These are phyloP conservation scores for Nakaseomyces glabratus DNA, from an alignment of 1,139 yeast species.

Conservation along the genomic window DNA sequence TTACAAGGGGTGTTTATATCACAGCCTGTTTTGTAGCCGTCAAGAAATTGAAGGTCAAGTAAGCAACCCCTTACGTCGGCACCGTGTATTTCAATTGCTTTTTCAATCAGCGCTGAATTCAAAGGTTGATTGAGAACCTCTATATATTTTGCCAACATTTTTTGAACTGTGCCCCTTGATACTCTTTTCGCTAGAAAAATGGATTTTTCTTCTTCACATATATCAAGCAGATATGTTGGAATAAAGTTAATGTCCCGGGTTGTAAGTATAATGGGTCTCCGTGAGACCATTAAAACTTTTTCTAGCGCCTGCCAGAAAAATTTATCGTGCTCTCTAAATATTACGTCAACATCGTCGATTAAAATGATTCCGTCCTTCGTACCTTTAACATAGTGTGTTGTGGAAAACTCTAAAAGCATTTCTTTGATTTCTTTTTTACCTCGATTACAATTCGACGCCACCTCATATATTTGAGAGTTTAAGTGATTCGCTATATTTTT, in stretches of 20 bases:
- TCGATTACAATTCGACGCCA: slow-evolving; percentile 65
- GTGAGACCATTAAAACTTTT: slow-evolving; percentile 52
- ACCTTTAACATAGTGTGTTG: slow-evolving; percentile 70
- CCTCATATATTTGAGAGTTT: slow-evolving; percentile 70
- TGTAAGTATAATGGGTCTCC: slow-evolving; percentile 74
- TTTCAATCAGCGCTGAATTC: slow-evolving; percentile 30
- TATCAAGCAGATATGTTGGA: slow-evolving; percentile 45
- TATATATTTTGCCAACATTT: slow-evolving; percentile 33
- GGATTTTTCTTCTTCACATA: slow-evolving; percentile 39
- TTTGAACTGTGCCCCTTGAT: slow-evolving; percentile 29
- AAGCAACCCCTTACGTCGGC: slow-evolving; percentile 51
- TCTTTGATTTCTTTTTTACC: slow-evolving; percentile 62
- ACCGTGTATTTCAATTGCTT: slow-evolving; percentile 32
- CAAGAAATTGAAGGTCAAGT: slow-evolving; percentile 43
- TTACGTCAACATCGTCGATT: slow-evolving; percentile 77
- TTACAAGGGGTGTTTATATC: not conserved
- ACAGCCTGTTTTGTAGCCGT: slow-evolving; percentile 32
- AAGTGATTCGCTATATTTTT: slow-evolving; percentile 59
- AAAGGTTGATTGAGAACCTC: slow-evolving; percentile 34
- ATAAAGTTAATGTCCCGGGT: slow-evolving; percentile 50
- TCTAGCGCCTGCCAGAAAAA: slow-evolving; percentile 73
- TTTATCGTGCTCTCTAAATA: slow-evolving; percentile 66
- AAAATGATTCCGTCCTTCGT: slow-evolving; percentile 54
- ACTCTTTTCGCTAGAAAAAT: slow-evolving; percentile 30
- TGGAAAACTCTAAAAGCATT: slow-evolving; percentile 67